Evolutionary conservation across 495 filamentous ascomycete species (phyloP).

Genomic region (Podospora pseudoanserina): DNA sequence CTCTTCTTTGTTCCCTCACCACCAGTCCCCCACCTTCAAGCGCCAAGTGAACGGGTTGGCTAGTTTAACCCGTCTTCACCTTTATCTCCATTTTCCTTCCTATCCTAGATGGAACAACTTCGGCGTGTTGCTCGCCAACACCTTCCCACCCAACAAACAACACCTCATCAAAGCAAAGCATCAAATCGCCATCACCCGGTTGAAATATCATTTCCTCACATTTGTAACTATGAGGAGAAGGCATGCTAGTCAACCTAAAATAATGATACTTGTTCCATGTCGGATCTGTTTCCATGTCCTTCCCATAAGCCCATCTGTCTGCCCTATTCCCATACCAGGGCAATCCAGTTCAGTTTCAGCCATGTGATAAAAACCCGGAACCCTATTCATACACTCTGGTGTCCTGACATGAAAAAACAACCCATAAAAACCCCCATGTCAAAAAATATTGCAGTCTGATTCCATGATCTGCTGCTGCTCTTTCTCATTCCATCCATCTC

Average conservation of each 20-base stretch:
- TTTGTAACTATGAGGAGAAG: background rate
- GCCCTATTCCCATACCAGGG: background rate
- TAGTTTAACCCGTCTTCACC: background rate
- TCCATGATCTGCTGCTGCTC: background rate
- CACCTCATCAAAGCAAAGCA: background rate
- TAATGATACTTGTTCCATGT: background rate
- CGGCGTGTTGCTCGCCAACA: background rate
- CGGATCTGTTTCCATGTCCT: background rate
- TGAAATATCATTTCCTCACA: background rate
- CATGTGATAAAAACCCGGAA: constrained; percentile 5
- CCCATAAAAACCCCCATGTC: background rate
- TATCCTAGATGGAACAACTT: background rate
- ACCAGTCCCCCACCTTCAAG: background rate
- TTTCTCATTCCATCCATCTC: background rate
- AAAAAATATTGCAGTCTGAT: background rate
- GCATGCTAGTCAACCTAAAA: background rate
- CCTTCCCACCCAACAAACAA: background rate
- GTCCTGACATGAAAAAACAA: background rate
- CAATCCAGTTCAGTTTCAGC: constrained; percentile 4
- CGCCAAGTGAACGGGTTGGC: background rate
- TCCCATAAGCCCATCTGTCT: background rate
- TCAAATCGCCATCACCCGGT: background rate
- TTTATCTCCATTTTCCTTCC: background rate
- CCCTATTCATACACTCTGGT: constrained; percentile 17
- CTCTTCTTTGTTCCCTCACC: background rate